These are phyloP conservation scores for Aureobasidium uvarum DNA, from an alignment of 2,329 filamentous ascomycete species.

Conservation along the genomic window DNA sequence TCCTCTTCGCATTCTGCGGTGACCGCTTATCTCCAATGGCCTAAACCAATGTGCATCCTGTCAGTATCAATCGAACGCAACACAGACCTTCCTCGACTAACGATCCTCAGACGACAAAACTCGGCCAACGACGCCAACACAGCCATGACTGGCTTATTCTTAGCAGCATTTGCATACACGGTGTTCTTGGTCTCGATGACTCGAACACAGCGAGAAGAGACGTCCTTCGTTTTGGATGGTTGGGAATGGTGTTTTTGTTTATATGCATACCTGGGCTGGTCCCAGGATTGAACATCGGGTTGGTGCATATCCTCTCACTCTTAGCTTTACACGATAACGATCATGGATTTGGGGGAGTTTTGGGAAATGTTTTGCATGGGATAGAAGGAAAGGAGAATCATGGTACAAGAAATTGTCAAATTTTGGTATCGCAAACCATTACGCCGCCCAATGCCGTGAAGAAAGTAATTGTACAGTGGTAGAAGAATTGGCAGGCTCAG, in stretches of 20 bases:
- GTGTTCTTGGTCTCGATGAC: background rate
- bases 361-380: conserved; percentile 4
- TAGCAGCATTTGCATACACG: conserved; percentile 16
- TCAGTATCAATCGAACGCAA: background rate
- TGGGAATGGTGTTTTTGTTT: background rate
- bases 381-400: conserved; percentile 12
- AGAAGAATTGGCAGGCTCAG: conserved; percentile 22
- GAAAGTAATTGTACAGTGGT: conserved; percentile 9
- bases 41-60: background rate
- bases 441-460: conserved; percentile 21
- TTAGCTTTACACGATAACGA: background rate
- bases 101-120: background rate
- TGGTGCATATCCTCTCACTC: conserved; percentile 13
- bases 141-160: conserved; percentile 3
- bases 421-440: conserved; percentile 24
- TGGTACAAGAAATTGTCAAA: background rate
- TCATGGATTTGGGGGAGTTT: background rate
- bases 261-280: background rate
- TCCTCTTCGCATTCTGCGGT: background rate
- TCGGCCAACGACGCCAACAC: background rate
- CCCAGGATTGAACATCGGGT: background rate
- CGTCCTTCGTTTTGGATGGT: background rate
- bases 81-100: background rate
- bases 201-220: background rate
- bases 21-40: background rate